Percentiles rank a stretch among this genome's conserved stretches.
Conservation (phyloP, 2,329 filamentous ascomycete species). For the Parascedosporium putredinis region DNA sequence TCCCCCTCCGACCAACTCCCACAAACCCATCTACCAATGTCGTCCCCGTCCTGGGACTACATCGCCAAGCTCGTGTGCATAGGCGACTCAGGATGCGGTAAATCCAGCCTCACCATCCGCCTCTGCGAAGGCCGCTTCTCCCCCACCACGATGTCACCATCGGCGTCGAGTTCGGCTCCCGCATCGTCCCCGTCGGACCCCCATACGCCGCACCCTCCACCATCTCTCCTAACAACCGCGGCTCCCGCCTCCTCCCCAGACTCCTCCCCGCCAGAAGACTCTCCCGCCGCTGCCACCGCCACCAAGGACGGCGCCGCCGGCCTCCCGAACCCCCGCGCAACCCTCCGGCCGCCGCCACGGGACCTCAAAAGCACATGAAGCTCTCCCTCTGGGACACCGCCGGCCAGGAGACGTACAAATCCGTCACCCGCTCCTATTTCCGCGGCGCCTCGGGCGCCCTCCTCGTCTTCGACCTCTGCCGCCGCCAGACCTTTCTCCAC, state of each 20-base stretch:
- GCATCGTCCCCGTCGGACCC: conserved; percentile 83
- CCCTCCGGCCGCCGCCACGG: conserved; percentile 15
- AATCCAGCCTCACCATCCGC: conserved; percentile 86
- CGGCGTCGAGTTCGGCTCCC: conserved; percentile 89
- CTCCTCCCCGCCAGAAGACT: conserved; percentile 13
- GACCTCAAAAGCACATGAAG: conserved; percentile 72
- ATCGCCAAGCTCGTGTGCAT: conserved; percentile 98
- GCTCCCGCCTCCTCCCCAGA: conserved; percentile 10
- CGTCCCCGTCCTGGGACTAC: conserved; percentile 80
- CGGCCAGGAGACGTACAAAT: conserved; percentile 95
- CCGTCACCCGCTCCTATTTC: conserved; percentile 89
- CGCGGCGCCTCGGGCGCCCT: conserved; percentile 63
- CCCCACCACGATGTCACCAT: conserved; percentile 93
- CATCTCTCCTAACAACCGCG: conserved; percentile 19
- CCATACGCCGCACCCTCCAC: conserved; percentile 51
- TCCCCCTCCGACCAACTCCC: conserved; percentile 8
- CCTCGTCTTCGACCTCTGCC: conserved; percentile 89
- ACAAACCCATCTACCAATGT: conserved; percentile 30
- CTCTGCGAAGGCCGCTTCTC: conserved; percentile 96
- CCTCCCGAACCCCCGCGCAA: conserved; percentile 41
- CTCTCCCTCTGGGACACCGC: conserved; percentile 92
- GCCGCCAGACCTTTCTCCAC: conserved; percentile 74
- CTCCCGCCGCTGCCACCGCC: conserved; percentile 8
- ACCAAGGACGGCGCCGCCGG: conserved; percentile 19
- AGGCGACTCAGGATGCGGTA: conserved; percentile 91